Base-by-base conservation (phyloP, 2,329 filamentous ascomycete species). In the Nemania abortiva region DNA sequence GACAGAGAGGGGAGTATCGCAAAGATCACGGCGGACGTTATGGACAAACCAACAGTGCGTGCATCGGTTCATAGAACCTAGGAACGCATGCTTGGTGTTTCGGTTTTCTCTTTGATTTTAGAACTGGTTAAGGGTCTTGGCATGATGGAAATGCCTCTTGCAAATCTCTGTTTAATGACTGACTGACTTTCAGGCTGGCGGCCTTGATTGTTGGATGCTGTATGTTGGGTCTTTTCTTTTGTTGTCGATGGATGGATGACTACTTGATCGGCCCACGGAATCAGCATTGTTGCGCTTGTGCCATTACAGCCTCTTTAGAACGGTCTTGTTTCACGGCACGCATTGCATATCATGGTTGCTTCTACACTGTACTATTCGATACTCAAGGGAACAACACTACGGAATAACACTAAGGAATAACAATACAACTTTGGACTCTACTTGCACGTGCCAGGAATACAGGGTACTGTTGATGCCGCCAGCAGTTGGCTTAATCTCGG, bases 71-170 rank as follows among this genome's bases (percentile, higher is more conserved):
- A 53, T 24, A 54, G 45, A 50, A 31, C 22, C 24, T 34, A 20
- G 45, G 20, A 45, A 27, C 22, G 58, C 64, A 60, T 68, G 22
- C 60, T 31, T 56, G 49, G 57, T 55, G 45, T 53, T 61, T 63
- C 67, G 39, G 22, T 20, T 64, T 60, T 60, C 37, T 62, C 67
- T 47, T 49, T 64, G 61, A 49, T 62, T 27, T 68, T 65, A 63
- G 34, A 61, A 62, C 4, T 47, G 65, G 42, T 47, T 20, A 37
- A 63, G 27, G 65, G 53, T 65, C 45, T 65, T 20, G 68, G 63
- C 57, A 68, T 31, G 55, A 29, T 27, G 42, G 49, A 15, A 29
- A 29, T 56, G 45, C 22, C 39, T 53, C 7, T 37, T 9, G 15
- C 45, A 58, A 55, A 49, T 42, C 29, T 15, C 31, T 22, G 20